Conservation (phyloP, 2,329 filamentous ascomycete genomes). For the Stagonosporopsis rhizophila region DNA sequence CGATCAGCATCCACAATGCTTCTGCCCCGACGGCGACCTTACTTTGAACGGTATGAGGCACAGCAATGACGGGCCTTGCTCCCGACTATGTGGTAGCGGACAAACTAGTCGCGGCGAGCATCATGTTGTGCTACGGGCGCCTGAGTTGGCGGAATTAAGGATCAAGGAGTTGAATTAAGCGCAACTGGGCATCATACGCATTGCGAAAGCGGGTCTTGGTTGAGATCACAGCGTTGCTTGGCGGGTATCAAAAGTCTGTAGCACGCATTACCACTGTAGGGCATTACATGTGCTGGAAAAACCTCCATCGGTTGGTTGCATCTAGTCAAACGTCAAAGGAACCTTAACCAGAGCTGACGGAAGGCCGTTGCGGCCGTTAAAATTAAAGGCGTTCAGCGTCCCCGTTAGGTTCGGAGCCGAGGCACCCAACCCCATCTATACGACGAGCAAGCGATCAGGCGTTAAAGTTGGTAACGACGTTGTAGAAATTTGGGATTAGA, state of each 20-base stretch:
- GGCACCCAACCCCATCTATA: conserved; percentile 9
- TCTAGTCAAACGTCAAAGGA: conserved; percentile 30
- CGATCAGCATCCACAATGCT: conserved; percentile 23
- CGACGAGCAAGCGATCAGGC: conserved; percentile 1
- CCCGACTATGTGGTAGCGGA: conserved; percentile 34
- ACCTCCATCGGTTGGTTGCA: conserved; percentile 23
- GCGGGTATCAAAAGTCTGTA: background rate
- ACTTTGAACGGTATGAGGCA: conserved; percentile 21
- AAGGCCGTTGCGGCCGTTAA: conserved; percentile 22
- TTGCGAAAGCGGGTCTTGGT: conserved; percentile 6
- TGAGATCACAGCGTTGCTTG: background rate
- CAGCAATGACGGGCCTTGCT: conserved; percentile 32
- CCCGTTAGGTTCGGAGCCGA: conserved; percentile 16
- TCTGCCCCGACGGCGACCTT: conserved; percentile 22
- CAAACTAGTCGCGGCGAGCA: conserved; percentile 19
- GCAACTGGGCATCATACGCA: conserved; percentile 5
- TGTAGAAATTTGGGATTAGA: conserved; percentile 4
- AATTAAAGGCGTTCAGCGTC: conserved; percentile 24
- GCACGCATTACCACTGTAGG: conserved; percentile 3
- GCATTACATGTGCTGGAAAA: conserved; percentile 19
- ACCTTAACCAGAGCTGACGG: conserved; percentile 17
- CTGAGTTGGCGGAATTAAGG: conserved; percentile 11
- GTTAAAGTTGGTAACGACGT: background rate
- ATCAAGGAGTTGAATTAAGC: conserved; percentile 8
- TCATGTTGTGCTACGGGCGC: conserved; percentile 11